Base-by-base conservation (phyloP, 2,329 filamentous ascomycete species). In the Colletotrichum truncatum region DNA sequence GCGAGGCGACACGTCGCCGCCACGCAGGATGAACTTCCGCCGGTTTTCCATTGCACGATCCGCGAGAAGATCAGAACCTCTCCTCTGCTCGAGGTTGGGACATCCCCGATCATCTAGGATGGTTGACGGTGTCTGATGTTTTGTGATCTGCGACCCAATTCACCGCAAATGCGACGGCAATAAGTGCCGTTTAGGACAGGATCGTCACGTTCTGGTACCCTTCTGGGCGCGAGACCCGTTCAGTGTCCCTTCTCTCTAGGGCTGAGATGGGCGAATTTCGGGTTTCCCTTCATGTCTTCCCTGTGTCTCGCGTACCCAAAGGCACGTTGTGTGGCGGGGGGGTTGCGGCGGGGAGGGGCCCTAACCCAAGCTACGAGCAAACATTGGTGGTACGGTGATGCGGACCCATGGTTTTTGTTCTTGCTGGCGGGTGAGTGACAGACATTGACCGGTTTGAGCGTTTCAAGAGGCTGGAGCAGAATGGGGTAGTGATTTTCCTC, bases 381-480 rank as follows among this genome's bases (percentile, higher is more conserved):
- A n/a, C n/a, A n/a, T n/a, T n/a, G n/a, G n/a, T n/a, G n/a, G n/a
- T n/a, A n/a, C n/a, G n/a, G n/a, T n/a, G n/a, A n/a, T n/a, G n/a
- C n/a, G 28, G 34, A 23, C n/a, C 46, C 12, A 60, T 30, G 36
- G 43, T 34, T 49, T n/a, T n/a, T n/a, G n/a, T n/a, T n/a, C n/a
- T n/a, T n/a, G n/a, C 59, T 38, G 18, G 32, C 21, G 21, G 8
- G 54, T 36, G 23, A 39, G 28, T 38, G 43, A 51, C 23, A 45
- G 55, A 36, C 8, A 10, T 10, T 38, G 48, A 12, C 38, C 16
- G 21, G 9, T 49, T 32, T 8, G 55, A 43, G n/a, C 41, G 46
- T 61, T 65, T 61, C 62, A 38, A 43, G 32, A 21, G 30, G 25
- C 32, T 26, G 28, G 21, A 36, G 16, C 16, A 21, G 25, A 60